Base-by-base conservation (phyloP, 2,329 filamentous ascomycete genomes). In the Colletotrichum higginsianum region DNA sequence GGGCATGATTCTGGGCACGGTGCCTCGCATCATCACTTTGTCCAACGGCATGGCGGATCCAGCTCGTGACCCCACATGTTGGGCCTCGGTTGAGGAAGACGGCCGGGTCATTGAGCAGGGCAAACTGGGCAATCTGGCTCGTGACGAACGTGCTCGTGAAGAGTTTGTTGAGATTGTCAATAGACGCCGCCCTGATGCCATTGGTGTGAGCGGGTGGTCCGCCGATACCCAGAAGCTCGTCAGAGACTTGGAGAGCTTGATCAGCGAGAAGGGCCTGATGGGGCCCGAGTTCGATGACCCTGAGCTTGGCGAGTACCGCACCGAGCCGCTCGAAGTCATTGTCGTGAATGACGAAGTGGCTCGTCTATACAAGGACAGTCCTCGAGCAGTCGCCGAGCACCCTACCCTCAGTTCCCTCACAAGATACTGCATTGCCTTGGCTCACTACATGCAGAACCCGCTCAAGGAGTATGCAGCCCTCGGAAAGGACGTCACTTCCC, bases 321-420 rank as follows among this genome's bases (percentile, higher is more conserved):
- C 87, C 69, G 95, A 98, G 78, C 90, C 90, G 13, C 86, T 99
- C 40, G 96, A 98, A 71, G 93, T 98, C 12, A 87, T 98, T 40
- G 90, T 98, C 66, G 93, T 98, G 73, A 98, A 98, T 76, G 96
- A 99, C 77, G 96, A 99, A 83, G 95, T 98, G 61, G 96, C 96
- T n/a, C 91, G 96, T 55, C 88, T 98, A 4, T 99, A 98, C 84
- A 95, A 98, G 82, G 94, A 95, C 77, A 98, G 95, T 79, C 89
- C 92, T 16, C 91, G 95, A 52, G 95, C 93, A 13, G 86, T 89
- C 60, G 85, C 89, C 13, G 96, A 98, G 74, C 94, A 98, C 78
- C 95, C 96, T 7, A 92, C 91, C 15, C 87, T 97, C 40, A 89
- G 90, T 64, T 90, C 94, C 8, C 86, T 98, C 62, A 94, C 93